Evolutionary conservation across 208 protist genomes (phyloP).

Genomic region (Crithidia thermophila): DNA sequence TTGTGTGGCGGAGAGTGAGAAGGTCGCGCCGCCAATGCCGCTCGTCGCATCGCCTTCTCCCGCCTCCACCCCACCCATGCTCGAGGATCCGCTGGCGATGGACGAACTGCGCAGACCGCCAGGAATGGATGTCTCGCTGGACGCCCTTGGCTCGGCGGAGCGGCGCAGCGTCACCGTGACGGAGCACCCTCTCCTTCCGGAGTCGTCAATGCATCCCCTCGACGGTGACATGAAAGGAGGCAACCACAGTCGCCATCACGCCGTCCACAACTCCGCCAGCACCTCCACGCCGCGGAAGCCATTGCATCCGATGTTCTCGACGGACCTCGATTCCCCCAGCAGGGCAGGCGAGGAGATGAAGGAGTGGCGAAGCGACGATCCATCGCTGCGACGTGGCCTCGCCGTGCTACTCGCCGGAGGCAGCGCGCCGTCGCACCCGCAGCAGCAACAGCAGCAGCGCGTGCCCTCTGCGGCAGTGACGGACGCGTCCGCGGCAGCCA

Average conservation of each 20-base stretch:
- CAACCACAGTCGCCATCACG: background rate
- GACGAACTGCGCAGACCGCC: no score
- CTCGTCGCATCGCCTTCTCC: background rate
- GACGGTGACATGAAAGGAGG: background rate
- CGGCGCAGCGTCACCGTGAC: slow-evolving; percentile 20
- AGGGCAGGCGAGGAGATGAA: slow-evolving; percentile 7
- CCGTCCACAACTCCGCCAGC: background rate
- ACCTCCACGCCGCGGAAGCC: no score
- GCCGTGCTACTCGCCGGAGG: no score
- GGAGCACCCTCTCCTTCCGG: slow-evolving; percentile 3
- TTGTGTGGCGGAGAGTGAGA: no score
- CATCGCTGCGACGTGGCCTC: no score
- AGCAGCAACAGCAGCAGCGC: background rate
- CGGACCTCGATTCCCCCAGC: background rate
- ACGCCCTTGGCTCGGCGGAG: background rate
- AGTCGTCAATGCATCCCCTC: background rate
- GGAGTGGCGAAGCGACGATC: slow-evolving; percentile 1
- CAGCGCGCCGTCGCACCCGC: no score
- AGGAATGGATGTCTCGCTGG: background rate
- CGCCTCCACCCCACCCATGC: background rate
- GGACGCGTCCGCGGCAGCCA: background rate
- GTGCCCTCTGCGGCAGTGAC: no score
- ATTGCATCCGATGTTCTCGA: background rate
- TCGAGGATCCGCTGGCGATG: no score
- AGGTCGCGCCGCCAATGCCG: no score